Evolutionary conservation across 1,139 yeast genomes (phyloP).

Genomic region (Diutina neorugosa): DNA sequence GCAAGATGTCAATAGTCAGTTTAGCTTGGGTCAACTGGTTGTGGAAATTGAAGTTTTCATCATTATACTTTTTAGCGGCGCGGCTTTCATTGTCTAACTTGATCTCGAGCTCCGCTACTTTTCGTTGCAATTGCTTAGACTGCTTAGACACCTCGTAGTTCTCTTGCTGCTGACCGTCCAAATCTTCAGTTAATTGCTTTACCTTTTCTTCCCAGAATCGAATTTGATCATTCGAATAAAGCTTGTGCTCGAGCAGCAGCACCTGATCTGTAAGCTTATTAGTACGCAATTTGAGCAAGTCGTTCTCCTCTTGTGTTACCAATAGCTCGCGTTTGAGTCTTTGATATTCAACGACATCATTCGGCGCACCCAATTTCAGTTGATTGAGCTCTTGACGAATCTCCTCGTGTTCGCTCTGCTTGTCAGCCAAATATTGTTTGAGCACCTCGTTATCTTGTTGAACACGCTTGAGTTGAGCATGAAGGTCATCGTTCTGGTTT

Average conservation of each 20-base stretch:
- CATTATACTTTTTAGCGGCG: conserved; percentile 31
- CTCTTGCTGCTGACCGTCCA: conserved; percentile 19
- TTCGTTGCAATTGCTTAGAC: conserved; percentile 17
- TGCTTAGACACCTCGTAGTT: conserved; percentile 8
- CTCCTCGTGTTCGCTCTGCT: conserved; percentile 2
- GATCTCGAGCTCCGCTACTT: conserved; percentile 24
- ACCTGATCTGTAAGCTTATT: conserved; percentile 23
- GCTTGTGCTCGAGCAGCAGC: conserved; percentile 25
- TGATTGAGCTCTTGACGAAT: conserved; percentile 1
- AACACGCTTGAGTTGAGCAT: neutral
- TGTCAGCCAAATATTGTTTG: neutral
- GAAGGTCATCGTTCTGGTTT: conserved; percentile 16
- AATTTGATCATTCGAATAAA: conserved; percentile 34
- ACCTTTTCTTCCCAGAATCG: conserved; percentile 33
- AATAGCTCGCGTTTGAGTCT: conserved; percentile 8
- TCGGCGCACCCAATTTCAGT: neutral
- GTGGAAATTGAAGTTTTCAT: conserved; percentile 35
- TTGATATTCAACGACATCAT: conserved; percentile 1
- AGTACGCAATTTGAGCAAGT: conserved; percentile 25
- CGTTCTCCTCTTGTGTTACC: conserved; percentile 31
- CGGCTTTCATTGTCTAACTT: conserved; percentile 24
- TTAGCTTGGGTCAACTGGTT: conserved; percentile 28
- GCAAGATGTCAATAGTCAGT: conserved; percentile 23
- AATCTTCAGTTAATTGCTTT: conserved; percentile 19
- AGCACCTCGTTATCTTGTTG: neutral